phyloP scores from a whole-genome alignment of 768 basidiomycete genomes.

The Ramaria sp. region DNA sequence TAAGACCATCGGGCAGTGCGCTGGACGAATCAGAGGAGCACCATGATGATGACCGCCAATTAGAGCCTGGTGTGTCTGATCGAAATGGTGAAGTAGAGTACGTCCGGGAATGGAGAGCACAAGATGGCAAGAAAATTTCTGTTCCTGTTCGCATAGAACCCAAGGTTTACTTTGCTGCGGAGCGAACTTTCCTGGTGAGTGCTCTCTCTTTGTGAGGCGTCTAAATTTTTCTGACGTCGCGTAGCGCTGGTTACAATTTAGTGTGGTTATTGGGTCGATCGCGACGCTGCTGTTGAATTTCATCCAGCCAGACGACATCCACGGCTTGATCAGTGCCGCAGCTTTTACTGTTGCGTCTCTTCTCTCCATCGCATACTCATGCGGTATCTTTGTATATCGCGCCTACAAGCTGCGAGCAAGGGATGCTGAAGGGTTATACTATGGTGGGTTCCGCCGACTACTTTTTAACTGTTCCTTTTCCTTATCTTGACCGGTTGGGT shows the following conservation, averaged over 20 bases:
- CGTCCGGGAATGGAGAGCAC: slow-evolving; percentile 58
- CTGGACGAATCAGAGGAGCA: slow-evolving; percentile 21
- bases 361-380: slow-evolving; percentile 79
- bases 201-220: slow-evolving; percentile 7
- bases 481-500: background rate
- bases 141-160: slow-evolving; percentile 96
- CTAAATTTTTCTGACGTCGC: background rate
- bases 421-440: slow-evolving; percentile 73
- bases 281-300: slow-evolving; percentile 89
- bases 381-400: slow-evolving; percentile 70
- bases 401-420: slow-evolving; percentile 57
- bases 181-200: slow-evolving; percentile 87
- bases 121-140: slow-evolving; percentile 79
- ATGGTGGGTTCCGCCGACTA: slow-evolving; percentile 18
- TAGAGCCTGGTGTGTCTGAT: slow-evolving; percentile 20
- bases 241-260: slow-evolving; percentile 84
- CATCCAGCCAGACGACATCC: slow-evolving; percentile 53
- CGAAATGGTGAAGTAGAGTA: slow-evolving; percentile 43
- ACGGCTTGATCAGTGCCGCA: slow-evolving; percentile 77
- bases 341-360: slow-evolving; percentile 89
- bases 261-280: slow-evolving; percentile 81
- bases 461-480: background rate
- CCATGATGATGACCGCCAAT: slow-evolving; percentile 27
- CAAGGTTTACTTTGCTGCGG: slow-evolving; percentile 95
- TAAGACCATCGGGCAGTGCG: slow-evolving; percentile 13